A percentile compares a stretch with the other conserved stretches of the same genome.
These are phyloP conservation scores for Pestalotiopsis sp. DNA, from an alignment of 2,329 filamentous ascomycete species.

Conservation along the genomic window DNA sequence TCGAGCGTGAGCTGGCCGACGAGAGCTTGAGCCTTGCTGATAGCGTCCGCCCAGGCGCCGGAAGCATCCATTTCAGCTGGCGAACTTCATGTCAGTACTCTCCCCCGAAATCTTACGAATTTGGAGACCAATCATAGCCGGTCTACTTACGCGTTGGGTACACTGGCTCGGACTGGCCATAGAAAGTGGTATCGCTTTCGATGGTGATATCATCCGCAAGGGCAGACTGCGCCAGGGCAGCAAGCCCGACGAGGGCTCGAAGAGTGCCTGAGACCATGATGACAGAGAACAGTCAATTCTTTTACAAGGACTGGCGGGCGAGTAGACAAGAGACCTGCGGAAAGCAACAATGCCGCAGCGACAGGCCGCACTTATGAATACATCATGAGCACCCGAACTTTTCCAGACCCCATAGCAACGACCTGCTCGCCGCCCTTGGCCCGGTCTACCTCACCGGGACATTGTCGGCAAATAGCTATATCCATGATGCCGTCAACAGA, in stretches of 20 bases:
- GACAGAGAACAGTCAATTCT: background rate
- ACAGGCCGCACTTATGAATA: background rate
- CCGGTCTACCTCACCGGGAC: background rate
- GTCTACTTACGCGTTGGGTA: conserved; percentile 20
- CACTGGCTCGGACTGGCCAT: conserved; percentile 20
- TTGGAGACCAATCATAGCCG: background rate
- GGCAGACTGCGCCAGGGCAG: background rate
- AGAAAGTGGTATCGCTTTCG: conserved; percentile 20
- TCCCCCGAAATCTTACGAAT: background rate
- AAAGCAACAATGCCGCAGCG: background rate
- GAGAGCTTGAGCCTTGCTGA: conserved; percentile 62
- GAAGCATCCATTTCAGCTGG: background rate
- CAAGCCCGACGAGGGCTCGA: background rate
- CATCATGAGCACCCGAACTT: background rate
- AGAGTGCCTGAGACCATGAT: background rate
- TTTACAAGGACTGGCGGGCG: background rate
- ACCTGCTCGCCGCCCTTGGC: background rate
- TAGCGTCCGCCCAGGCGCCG: conserved; percentile 57
- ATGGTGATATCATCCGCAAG: conserved; percentile 7
- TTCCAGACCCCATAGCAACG: background rate
- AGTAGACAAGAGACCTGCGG: background rate
- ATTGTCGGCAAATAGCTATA: background rate
- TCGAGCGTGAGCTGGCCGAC: conserved; percentile 65
- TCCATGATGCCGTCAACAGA: background rate
- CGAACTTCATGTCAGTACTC: background rate